Evolutionary conservation across 805 yeast genomes (phyloP), one percentile per base, ranked within the genome.

Genomic region (Zygosaccharomyces lentus): DNA sequence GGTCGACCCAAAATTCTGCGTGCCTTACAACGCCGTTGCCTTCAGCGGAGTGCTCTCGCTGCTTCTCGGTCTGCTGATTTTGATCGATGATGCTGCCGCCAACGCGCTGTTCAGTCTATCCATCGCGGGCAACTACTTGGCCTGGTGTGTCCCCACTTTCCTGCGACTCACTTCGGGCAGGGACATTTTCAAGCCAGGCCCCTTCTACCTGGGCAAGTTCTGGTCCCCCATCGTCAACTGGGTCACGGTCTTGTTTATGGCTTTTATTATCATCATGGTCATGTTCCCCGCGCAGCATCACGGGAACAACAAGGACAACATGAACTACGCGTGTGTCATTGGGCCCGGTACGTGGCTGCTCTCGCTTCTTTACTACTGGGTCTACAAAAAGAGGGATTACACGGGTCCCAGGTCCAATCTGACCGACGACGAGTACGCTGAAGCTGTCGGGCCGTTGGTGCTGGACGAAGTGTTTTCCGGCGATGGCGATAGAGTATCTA

Each of bases 261-360:
- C 55, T 0, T 82, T 73, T 54, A 72, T 75, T 43, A 75, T 82
- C 26, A 64, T 78, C 25, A 65, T 82, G 67, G 68, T 74, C 27
- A 76, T 78, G 80, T 78, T 82, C 70, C 89, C 90, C 32, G 65
- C 77, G 24, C 55, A 57, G 30, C 61, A 64, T 26, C 31, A 47
- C n/a, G 45, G 57, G 3, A 62, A 58, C 25, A 51, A 57, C 17
- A 77, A 74, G 5, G 64, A 66, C 25, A 43, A 40, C n/a, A 83
- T 84, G 90, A 84, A 84, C 65, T 84, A 83, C 58, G 75, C 86
- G 1, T 72, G 74, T 53, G 85, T 77, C 4, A 76, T 82, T 42
- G 80, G 77, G 34, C 75, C 77, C 24, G 79, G 79, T 6, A 71
- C 75, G 8, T 78, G 84, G 84, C 49, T 74, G 3, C 66, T 78